Conservation (phyloP, 352 stramenopile species). For the Phytophthora agathidicida region DNA sequence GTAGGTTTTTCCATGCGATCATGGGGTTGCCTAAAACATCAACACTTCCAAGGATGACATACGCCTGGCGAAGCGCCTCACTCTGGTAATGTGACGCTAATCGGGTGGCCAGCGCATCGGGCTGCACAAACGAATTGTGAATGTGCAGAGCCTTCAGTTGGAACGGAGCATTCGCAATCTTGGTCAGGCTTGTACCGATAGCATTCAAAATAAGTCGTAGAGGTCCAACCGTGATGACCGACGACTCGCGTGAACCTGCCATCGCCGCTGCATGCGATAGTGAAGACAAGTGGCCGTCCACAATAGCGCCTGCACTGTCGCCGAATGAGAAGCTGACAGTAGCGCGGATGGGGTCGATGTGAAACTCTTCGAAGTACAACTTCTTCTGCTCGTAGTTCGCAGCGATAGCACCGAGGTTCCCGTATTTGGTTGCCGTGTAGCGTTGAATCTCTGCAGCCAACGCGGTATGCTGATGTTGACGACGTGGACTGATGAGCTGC, state of each 20-base stretch:
- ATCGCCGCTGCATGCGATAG: constrained; percentile 35
- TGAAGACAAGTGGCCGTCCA: constrained; percentile 56
- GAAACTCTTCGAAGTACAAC: constrained; percentile 91
- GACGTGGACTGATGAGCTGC: constrained; percentile 17
- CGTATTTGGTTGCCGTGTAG: constrained; percentile 34
- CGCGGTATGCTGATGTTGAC: constrained; percentile 34
- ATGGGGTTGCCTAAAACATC: constrained; percentile 90
- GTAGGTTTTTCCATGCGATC: constrained; percentile 88
- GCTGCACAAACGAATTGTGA: constrained; percentile 86
- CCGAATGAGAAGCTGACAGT: constrained; percentile 89
- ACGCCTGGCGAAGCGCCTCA: constrained; percentile 86
- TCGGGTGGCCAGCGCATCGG: constrained; percentile 68
- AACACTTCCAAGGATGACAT: constrained; percentile 88
- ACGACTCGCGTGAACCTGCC: constrained; percentile 32
- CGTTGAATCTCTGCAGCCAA: constrained; percentile 45
- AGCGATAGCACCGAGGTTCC: constrained; percentile 35
- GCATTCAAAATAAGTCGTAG: constrained; percentile 86
- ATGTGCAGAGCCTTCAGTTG: constrained; percentile 78
- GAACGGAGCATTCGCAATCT: constrained; percentile 90
- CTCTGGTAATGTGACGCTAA: constrained; percentile 88
- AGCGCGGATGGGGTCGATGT: constrained; percentile 82
- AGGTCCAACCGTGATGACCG: constrained; percentile 71
- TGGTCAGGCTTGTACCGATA: constrained; percentile 87
- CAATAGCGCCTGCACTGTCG: constrained; percentile 65
- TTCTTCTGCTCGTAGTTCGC: constrained; percentile 78